Conservation (phyloP, 2,329 filamentous ascomycete genomes). For the Stagonosporopsis tanaceti region DNA sequence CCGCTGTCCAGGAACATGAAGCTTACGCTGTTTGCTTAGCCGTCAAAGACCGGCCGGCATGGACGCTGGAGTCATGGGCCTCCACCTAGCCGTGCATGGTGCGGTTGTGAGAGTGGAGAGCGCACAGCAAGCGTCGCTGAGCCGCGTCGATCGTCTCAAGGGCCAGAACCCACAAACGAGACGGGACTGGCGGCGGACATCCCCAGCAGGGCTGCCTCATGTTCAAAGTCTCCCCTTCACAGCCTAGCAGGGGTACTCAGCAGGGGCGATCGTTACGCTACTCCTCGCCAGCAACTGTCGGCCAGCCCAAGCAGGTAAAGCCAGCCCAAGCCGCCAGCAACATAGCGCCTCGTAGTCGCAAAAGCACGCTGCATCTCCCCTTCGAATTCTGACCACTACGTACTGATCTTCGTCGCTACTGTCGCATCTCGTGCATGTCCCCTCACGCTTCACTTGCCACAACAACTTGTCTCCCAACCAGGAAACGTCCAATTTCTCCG, state of each 20-base stretch:
- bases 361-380: slow-evolving; percentile 31
- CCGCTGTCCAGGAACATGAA: slow-evolving; percentile 43
- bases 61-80: slow-evolving; percentile 26
- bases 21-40: slow-evolving; percentile 31
- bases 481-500: slow-evolving; percentile 34
- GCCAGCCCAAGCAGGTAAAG: slow-evolving; percentile 18
- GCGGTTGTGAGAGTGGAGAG: slow-evolving; percentile 35
- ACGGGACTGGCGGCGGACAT: slow-evolving; percentile 40
- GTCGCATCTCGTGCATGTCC: slow-evolving; percentile 38
- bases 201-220: slow-evolving; percentile 41
- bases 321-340: slow-evolving; percentile 23
- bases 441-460: slow-evolving; percentile 37
- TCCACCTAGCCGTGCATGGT: slow-evolving; percentile 36
- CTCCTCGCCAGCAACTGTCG: slow-evolving; percentile 31
- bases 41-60: slow-evolving; percentile 24
- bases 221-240: slow-evolving; percentile 21
- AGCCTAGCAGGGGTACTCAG: slow-evolving; percentile 30
- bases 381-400: slow-evolving; percentile 30
- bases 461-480: slow-evolving; percentile 23
- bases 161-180: slow-evolving; percentile 44
- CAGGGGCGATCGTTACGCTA: slow-evolving; percentile 46
- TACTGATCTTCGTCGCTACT: slow-evolving; percentile 26
- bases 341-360: slow-evolving; percentile 42
- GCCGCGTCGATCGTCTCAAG: slow-evolving; percentile 48
- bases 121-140: slow-evolving; percentile 22